These are phyloP conservation scores for Kokia cookei DNA, from an alignment of 441 rosid species.

Conservation along the genomic window DNA sequence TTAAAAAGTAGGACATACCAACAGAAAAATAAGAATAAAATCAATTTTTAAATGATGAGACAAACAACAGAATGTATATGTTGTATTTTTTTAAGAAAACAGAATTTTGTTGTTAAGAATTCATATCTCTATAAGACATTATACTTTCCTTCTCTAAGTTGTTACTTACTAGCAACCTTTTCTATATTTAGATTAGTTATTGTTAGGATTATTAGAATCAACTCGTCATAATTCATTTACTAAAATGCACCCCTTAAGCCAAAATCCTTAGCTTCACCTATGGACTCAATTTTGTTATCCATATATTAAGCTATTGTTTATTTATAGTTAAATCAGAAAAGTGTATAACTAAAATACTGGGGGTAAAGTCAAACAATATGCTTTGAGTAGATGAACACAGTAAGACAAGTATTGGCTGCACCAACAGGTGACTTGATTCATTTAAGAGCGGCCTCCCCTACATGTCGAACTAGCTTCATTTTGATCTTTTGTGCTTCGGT, in stretches of 20 bases:
- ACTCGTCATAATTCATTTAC: neutral
- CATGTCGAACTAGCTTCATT: neutral
- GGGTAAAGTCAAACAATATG: neutral
- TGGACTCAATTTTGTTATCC: neutral
- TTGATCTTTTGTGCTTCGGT: neutral
- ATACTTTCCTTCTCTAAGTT: neutral
- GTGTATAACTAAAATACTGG: neutral
- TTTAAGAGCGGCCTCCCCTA: neutral
- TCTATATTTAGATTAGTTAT: neutral
- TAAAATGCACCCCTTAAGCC: neutral
- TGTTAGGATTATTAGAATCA: neutral
- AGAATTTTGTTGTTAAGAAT: neutral
- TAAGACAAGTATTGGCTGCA: neutral
- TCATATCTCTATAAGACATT: neutral
- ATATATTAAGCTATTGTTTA: too few species aligned
- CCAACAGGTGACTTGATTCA: neutral
- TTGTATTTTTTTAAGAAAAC: neutral
- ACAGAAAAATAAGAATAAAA: neutral
- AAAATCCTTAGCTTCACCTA: neutral
- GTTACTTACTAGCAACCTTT: neutral
- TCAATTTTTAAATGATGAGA: neutral
- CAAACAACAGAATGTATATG: neutral
- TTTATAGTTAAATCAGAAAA: too few species aligned
- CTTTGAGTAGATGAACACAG: neutral
- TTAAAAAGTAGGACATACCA: neutral